These are phyloP conservation scores for Penicillium glabrum DNA, from an alignment of 2,329 filamentous ascomycete species.

Conservation along the genomic window DNA sequence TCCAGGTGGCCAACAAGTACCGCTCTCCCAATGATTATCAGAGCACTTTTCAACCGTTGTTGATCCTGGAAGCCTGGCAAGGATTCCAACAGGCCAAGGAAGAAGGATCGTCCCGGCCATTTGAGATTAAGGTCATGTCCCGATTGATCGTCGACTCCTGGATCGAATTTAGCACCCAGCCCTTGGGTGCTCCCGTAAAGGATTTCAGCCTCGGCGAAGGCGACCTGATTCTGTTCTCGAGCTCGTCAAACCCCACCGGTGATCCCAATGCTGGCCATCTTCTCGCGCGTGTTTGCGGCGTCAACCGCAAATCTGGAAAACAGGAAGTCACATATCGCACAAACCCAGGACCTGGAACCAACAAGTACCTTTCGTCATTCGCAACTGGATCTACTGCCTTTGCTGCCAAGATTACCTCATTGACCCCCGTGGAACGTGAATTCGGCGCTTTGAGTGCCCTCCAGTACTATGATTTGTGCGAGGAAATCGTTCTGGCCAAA, in stretches of 20 bases:
- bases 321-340: slow-evolving; percentile 86
- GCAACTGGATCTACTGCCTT: slow-evolving; percentile 68
- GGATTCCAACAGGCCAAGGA: slow-evolving; percentile 88
- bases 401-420: slow-evolving; percentile 82
- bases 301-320: slow-evolving; percentile 75
- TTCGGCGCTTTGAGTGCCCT: slow-evolving; percentile 88
- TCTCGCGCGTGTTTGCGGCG: slow-evolving; percentile 77
- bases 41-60: slow-evolving; percentile 82
- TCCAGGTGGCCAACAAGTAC: slow-evolving; percentile 75
- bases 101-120: slow-evolving; percentile 75
- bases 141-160: slow-evolving; percentile 90
- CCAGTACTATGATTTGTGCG: slow-evolving; percentile 93
- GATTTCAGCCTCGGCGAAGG: slow-evolving; percentile 76
- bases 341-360: slow-evolving; percentile 56
- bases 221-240: slow-evolving; percentile 85
- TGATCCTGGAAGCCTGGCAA: slow-evolving; percentile 94
- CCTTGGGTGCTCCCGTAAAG: slow-evolving; percentile 68
- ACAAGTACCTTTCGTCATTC: slow-evolving; percentile 64
- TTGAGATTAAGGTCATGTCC: slow-evolving; percentile 84
- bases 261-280: slow-evolving; percentile 71
- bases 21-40: slow-evolving; percentile 76
- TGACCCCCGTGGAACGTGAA: slow-evolving; percentile 93
- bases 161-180: slow-evolving; percentile 82
- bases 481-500: slow-evolving; percentile 84
- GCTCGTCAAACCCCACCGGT: slow-evolving; percentile 67